Percentiles rank a stretch among this genome's conserved stretches.
These are phyloP conservation scores for Galerina marginata DNA, from an alignment of 768 basidiomycete species.

Conservation along the genomic window DNA sequence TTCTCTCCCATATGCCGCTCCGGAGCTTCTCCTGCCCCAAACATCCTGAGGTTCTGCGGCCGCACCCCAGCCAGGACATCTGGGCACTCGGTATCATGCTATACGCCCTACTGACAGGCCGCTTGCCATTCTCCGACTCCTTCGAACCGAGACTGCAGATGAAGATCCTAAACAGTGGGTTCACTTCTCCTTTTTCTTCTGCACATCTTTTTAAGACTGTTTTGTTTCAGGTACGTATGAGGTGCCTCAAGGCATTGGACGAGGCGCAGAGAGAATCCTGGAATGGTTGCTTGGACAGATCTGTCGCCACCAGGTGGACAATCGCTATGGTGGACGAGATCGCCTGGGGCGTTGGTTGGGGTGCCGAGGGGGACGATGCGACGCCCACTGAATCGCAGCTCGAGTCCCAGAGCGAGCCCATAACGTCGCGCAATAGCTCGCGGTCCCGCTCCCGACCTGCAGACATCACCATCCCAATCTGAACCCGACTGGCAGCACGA, in stretches of 20 bases:
- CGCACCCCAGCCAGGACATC: slow-evolving; percentile 85
- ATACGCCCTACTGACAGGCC: slow-evolving; percentile 81
- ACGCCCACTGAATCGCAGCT: slow-evolving; percentile 32
- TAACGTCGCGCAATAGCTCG: slow-evolving; percentile 2
- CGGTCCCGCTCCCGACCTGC: slow-evolving; percentile 33
- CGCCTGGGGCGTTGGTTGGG: slow-evolving; percentile 83
- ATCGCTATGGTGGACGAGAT: slow-evolving; percentile 80
- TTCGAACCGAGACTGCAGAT: slow-evolving; percentile 92
- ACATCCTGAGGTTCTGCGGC: slow-evolving; percentile 41
- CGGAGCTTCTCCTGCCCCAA: slow-evolving; percentile 80
- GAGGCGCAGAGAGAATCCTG: slow-evolving; percentile 71
- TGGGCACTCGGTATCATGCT: slow-evolving; percentile 96
- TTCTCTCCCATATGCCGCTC: slow-evolving; percentile 89
- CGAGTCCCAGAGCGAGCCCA: slow-evolving; percentile 24
- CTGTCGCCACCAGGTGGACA: slow-evolving; percentile 72
- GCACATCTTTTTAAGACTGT: slow-evolving; percentile 10
- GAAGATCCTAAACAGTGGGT: slow-evolving; percentile 85
- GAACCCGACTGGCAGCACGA: slow-evolving; percentile 32
- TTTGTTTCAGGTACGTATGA: slow-evolving; percentile 61
- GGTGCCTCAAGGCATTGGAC: slow-evolving; percentile 59
- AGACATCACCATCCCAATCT: slow-evolving; percentile 26
- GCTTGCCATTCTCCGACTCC: slow-evolving; percentile 86
- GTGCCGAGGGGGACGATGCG: slow-evolving; percentile 52
- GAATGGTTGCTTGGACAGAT: slow-evolving; percentile 79
- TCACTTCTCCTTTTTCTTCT: slow-evolving; percentile 17